Base-by-base conservation (phyloP, 2,329 filamentous ascomycete genomes). In the Diplodia seriata region DNA sequence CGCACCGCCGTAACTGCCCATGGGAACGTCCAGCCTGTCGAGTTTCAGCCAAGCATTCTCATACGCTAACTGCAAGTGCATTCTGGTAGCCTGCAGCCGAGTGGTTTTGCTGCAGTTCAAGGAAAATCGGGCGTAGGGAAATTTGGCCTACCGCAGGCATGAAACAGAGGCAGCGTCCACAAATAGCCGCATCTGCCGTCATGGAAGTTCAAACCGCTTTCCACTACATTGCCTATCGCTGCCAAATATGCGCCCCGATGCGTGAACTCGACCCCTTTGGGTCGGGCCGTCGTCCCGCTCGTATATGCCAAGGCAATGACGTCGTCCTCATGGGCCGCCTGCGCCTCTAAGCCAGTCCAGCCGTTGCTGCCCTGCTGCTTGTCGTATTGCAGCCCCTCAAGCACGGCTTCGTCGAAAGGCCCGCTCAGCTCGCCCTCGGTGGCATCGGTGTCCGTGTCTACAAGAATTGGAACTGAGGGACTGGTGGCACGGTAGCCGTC, bases 1-100 rank as follows among this genome's bases (percentile, higher is more conserved):
- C 95, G 86, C 4, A 95, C 93, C 1, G 93, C 93, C 12, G 93
- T 96, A n/a, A 97, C 86, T 1, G 94, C 87, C 95, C 94, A 97
- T 0, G 93, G 93, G 74, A 94, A 96, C 1, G 92, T 94, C 92
- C 92, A 95, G 6, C 84, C 83, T 68, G 40, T 15, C n/a, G 36
- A 12, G 23, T 47, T 38, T 53, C 29, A 69, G 50, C 15, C 18
- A n/a, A 23, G 18, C 33, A 20, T 40, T 6, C 8, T 18, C 26
- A 2, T 15, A 31, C 50, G 38, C 23, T 50, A 11, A 38, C 20
- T 14, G 43, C 18, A n/a, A 47, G 18, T 47, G 7, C n/a, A 1
- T n/a, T 18, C 9, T 18, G 14, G 15, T 9, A 43, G 15, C 38
- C 38, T 4, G 38, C 15, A 15, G 4, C 5, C 15, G 38, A 18